These are phyloP conservation scores for Paecilomyces sp. DNA, from an alignment of 2,329 filamentous ascomycete genomes.

Conservation along the genomic window DNA sequence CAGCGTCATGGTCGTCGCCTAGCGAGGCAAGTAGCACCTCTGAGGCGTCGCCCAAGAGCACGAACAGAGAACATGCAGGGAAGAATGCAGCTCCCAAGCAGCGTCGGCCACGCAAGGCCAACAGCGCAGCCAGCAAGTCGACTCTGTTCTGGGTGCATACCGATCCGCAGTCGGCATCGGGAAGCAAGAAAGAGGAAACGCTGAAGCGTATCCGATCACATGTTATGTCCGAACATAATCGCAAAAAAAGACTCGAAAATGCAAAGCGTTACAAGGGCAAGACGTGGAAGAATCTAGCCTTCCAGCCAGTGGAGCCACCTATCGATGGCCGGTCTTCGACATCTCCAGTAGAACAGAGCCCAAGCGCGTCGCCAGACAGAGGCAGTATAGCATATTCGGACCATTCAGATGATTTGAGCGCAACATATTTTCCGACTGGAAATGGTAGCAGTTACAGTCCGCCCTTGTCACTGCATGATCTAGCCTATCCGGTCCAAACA, in stretches of 20 bases:
- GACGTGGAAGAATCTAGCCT: constrained; percentile 30
- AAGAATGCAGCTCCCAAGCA: constrained; percentile 20
- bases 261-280: constrained; percentile 31
- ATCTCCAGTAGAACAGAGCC: not conserved
- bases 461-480: constrained; percentile 10
- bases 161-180: constrained; percentile 28
- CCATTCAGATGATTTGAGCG: not conserved
- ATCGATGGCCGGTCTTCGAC: not conserved
- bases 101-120: constrained; percentile 27
- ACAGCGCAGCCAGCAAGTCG: constrained; percentile 22
- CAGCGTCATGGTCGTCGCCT: constrained; percentile 1
- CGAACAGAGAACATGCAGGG: constrained; percentile 8
- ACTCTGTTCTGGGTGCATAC: constrained; percentile 35
- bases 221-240: constrained; percentile 37
- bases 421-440: not conserved
- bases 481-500: constrained; percentile 6
- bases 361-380: not conserved
- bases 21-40: not conserved
- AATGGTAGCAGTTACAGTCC: not conserved
- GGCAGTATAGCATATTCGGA: not conserved
- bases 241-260: constrained; percentile 33
- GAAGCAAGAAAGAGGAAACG: constrained; percentile 30
- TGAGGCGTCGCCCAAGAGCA: constrained; percentile 1
- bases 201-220: constrained; percentile 36
- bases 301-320: constrained; percentile 21